phyloP scores from a whole-genome alignment of 1,284 basidiomycete genomes.

The Sphaerobolus stellatus region DNA sequence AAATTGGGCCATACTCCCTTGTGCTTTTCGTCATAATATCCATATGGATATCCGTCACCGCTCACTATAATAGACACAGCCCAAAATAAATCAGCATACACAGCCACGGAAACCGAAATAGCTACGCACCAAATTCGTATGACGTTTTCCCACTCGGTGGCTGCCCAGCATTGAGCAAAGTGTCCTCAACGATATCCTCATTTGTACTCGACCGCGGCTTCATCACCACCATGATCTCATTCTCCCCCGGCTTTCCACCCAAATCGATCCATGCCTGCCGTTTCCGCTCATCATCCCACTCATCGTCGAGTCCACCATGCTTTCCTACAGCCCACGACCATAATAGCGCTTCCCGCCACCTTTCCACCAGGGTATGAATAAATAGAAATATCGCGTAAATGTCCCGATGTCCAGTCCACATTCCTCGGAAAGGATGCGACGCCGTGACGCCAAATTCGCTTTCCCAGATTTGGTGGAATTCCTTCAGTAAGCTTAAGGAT shows the following conservation, averaged over 20 bases:
- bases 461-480: slow-evolving; percentile 30
- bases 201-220: slow-evolving; percentile 15
- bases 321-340: slow-evolving; percentile 41
- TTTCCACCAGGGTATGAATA: slow-evolving; percentile 39
- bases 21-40: slow-evolving; percentile 17
- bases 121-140: slow-evolving; percentile 20
- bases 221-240: slow-evolving; percentile 10
- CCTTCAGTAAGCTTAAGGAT: slow-evolving; percentile 32
- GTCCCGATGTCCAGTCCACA: slow-evolving; percentile 29
- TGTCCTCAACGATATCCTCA: slow-evolving; percentile 12
- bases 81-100: background rate
- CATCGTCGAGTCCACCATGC: slow-evolving; percentile 31
- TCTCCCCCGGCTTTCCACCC: slow-evolving; percentile 19
- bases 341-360: slow-evolving; percentile 42
- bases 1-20: background rate
- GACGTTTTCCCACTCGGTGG: slow-evolving; percentile 16
- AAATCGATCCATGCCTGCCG: slow-evolving; percentile 38
- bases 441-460: slow-evolving; percentile 29
- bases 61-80: slow-evolving; percentile 19
- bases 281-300: slow-evolving; percentile 25
- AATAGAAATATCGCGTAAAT: slow-evolving; percentile 35
- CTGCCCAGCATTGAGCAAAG: slow-evolving; percentile 18
- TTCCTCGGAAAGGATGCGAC: slow-evolving; percentile 36
- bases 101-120: background rate
- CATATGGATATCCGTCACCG: slow-evolving; percentile 31